Evolutionary conservation across 148 eudicot genomes (phyloP).

Genomic region (Cornus controversa): DNA sequence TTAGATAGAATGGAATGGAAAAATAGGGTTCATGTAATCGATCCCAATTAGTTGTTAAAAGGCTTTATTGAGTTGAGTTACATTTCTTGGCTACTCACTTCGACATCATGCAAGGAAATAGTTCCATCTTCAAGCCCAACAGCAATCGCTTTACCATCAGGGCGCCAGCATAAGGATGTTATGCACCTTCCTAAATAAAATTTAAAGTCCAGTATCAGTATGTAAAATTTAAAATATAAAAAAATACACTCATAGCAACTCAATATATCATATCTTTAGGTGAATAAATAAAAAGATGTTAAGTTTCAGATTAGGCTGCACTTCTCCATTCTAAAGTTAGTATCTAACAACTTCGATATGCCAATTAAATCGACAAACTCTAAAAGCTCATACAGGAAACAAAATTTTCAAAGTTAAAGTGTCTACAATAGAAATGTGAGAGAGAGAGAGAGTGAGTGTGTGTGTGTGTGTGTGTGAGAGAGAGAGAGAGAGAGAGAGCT

Average conservation of each 20-base stretch:
- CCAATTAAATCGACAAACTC: not conserved
- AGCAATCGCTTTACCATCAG: conserved; percentile 96
- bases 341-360: not conserved
- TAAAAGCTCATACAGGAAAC: not conserved
- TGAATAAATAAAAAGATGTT: not conserved
- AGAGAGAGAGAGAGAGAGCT: not conserved
- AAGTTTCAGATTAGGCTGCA: not conserved
- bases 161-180: conserved; percentile 97
- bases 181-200: conserved; percentile 65
- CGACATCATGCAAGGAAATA: conserved; percentile 87
- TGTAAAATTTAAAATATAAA: not conserved
- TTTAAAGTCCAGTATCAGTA: not conserved
- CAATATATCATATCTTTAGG: not conserved
- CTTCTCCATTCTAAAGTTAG: not conserved
- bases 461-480: no score
- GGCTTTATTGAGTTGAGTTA: no score
- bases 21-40: no score
- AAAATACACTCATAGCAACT: not conserved
- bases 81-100: conserved; percentile 51
- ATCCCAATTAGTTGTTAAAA: no score
- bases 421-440: not conserved
- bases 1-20: no score
- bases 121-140: conserved; percentile 98
- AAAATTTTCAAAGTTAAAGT: not conserved
- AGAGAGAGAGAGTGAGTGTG: not conserved